These are phyloP conservation scores for Lasiosphaeria hispida DNA, from an alignment of 495 filamentous ascomycete genomes.

Conservation along the genomic window DNA sequence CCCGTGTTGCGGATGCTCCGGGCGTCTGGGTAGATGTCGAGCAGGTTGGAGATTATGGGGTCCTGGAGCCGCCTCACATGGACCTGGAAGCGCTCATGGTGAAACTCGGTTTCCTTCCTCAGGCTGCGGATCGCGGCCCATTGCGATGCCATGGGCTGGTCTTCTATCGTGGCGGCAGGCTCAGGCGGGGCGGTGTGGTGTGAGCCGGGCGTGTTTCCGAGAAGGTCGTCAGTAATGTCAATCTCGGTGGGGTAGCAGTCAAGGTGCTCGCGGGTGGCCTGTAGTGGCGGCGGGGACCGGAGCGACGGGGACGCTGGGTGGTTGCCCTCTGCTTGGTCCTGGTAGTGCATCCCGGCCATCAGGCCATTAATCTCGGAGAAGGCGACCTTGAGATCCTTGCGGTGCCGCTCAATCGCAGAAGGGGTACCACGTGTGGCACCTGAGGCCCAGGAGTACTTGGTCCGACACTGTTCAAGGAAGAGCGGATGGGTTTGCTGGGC, in stretches of 20 bases:
- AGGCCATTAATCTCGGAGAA: slow-evolving; percentile 6
- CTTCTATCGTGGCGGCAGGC: not conserved
- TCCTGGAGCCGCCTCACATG: not conserved
- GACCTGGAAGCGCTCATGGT: slow-evolving; percentile 14
- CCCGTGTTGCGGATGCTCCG: slow-evolving; percentile 15
- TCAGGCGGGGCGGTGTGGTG: not conserved
- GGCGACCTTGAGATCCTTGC: not conserved
- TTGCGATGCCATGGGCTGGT: slow-evolving; percentile 13
- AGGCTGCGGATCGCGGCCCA: slow-evolving; percentile 21
- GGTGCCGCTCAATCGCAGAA: not conserved
- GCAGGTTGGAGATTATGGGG: slow-evolving; percentile 11
- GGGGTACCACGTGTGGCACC: not conserved
- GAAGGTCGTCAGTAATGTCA: too few relatives aligned
- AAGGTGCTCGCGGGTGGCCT: too few relatives aligned
- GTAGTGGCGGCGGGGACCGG: too few relatives aligned
- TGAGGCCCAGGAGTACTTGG: not conserved
- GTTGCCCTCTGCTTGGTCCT: not conserved
- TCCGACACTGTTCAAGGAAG: not conserved
- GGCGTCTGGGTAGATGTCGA: slow-evolving; percentile 12
- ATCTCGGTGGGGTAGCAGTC: too few relatives aligned
- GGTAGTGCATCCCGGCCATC: slow-evolving; percentile 4
- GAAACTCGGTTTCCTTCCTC: slow-evolving; percentile 14
- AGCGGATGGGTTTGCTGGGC: not conserved
- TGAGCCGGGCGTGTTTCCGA: not conserved
- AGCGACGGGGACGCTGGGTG: too few relatives aligned